phyloP scores from a whole-genome alignment of 108 stramenopile genomes.

The Cyclotella cryptica region DNA sequence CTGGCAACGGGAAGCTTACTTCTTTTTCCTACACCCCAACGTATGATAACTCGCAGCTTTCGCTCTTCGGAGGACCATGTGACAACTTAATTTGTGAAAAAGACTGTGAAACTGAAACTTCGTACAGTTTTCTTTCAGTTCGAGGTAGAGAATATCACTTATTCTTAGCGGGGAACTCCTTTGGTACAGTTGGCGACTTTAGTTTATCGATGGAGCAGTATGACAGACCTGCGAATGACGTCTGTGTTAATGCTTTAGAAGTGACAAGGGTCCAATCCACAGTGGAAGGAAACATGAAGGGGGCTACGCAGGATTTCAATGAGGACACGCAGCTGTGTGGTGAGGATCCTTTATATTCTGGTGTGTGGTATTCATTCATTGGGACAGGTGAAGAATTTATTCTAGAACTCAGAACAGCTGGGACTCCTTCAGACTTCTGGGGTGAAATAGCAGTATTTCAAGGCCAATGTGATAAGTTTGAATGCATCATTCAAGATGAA shows the following conservation, averaged over 20 bases:
- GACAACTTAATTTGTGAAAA: conserved; percentile 7
- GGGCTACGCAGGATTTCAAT: conserved; percentile 1
- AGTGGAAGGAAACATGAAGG: not conserved
- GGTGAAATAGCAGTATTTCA: conserved; percentile 19
- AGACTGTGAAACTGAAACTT: not conserved
- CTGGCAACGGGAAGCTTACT: conserved; percentile 22
- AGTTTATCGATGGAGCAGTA: conserved; percentile 2
- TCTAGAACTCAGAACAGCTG: conserved; percentile 16
- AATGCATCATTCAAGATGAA: conserved; percentile 9
- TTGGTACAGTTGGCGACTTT: conserved; percentile 13
- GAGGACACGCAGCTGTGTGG: conserved; percentile 2
- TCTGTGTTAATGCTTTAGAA: not conserved
- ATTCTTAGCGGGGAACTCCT: conserved; percentile 4
- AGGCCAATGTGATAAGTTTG: not conserved
- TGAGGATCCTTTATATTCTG: not conserved
- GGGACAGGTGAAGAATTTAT: conserved; percentile 8
- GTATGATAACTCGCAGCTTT: not conserved
- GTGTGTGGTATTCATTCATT: conserved; percentile 15
- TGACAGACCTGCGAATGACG: conserved; percentile 5
- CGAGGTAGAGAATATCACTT: not conserved
- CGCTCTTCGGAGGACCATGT: conserved; percentile 22
- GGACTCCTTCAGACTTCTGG: not conserved
- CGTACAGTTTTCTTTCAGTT: not conserved
- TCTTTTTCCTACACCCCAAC: not conserved
- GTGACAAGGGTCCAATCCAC: conserved; percentile 8